Evolutionary conservation across 371 early-diverging fungal genomes (phyloP).

Genomic region (Mucor irregularis): DNA sequence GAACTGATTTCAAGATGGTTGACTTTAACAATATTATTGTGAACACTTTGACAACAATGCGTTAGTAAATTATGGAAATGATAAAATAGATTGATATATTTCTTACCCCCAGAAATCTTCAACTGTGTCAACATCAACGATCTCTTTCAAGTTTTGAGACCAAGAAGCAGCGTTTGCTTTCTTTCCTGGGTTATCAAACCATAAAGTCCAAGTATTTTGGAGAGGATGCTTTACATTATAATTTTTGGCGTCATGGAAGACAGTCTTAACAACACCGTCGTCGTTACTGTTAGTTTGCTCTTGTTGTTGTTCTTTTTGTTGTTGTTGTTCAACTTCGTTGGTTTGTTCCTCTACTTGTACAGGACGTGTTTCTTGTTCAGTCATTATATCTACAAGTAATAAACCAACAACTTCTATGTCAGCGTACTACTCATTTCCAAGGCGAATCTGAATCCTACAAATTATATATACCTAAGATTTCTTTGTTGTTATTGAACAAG

Average conservation of each 20-base stretch:
- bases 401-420: too few species aligned
- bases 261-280: constrained; percentile 63
- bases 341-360: constrained; percentile 7
- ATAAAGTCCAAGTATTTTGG: constrained; percentile 88
- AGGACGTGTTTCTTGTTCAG: constrained; percentile 29
- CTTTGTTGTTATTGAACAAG: neutral
- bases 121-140: constrained; percentile 86
- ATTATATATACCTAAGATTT: neutral
- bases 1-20: constrained; percentile 73
- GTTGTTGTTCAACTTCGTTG: constrained; percentile 6
- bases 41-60: constrained; percentile 34
- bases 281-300: constrained; percentile 11
- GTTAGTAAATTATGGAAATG: neutral
- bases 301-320: constrained; percentile 1
- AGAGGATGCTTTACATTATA: constrained; percentile 90
- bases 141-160: constrained; percentile 85
- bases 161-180: constrained; percentile 79
- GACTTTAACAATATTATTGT: constrained; percentile 82
- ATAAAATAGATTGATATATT: neutral
- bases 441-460: too few species aligned
- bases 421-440: too few species aligned
- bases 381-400: constrained; percentile 7
- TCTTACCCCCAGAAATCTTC: constrained; percentile 96
- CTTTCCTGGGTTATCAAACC: constrained; percentile 89
- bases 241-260: constrained; percentile 64